These are phyloP conservation scores for Suillus lakei DNA, from an alignment of 768 basidiomycete species.

Conservation along the genomic window DNA sequence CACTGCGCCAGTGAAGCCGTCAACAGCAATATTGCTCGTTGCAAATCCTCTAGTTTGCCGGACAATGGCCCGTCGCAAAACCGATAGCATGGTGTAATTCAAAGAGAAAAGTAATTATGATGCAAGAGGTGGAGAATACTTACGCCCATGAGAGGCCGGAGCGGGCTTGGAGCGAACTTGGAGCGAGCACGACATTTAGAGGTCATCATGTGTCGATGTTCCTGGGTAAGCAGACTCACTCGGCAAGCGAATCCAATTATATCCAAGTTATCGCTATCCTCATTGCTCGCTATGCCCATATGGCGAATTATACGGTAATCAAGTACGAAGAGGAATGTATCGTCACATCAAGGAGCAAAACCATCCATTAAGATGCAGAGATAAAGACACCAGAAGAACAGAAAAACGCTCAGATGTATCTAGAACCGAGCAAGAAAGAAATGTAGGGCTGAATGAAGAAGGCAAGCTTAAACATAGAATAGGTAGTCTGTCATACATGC, in stretches of 20 bases:
- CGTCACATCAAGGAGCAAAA: conserved; percentile 3
- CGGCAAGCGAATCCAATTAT: background rate
- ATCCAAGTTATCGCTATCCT: background rate
- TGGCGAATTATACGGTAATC: conserved; percentile 7
- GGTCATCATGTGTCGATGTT: background rate
- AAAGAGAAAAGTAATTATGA: background rate
- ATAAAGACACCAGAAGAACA: conserved; percentile 3
- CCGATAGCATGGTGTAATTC: conserved; percentile 29
- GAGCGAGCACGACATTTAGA: conserved; percentile 3
- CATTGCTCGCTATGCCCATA: conserved; percentile 3
- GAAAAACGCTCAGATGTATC: conserved; percentile 4
- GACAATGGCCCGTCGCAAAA: conserved; percentile 37
- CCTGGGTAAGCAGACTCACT: background rate
- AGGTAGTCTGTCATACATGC: conserved; percentile 43
- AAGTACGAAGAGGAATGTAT: background rate
- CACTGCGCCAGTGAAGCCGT: conserved; percentile 86
- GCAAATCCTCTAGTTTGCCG: conserved; percentile 38
- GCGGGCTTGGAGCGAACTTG: background rate
- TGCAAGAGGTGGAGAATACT: background rate
- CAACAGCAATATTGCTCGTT: conserved; percentile 47
- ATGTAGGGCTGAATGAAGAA: conserved; percentile 33
- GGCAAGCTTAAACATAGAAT: conserved; percentile 26
- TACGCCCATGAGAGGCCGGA: background rate
- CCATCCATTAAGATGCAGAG: conserved; percentile 5
- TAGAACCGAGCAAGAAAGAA: conserved; percentile 14